phyloP scores from a whole-genome alignment of 73 alveolate genomes.

The Paramecium pentaurelia region DNA sequence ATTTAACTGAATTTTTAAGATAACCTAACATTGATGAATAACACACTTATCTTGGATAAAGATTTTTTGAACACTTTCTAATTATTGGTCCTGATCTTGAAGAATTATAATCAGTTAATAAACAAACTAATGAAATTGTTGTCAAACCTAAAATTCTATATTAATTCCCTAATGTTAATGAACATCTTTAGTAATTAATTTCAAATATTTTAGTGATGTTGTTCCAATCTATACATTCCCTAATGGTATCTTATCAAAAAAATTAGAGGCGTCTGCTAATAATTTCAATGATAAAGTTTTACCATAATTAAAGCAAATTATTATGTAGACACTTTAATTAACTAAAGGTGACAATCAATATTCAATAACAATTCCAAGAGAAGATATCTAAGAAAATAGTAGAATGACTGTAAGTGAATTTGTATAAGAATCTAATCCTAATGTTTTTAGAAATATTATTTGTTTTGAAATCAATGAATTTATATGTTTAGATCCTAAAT shows the following conservation, averaged over 20 bases:
- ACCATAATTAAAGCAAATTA: background rate
- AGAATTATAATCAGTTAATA: background rate
- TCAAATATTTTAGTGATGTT: background rate
- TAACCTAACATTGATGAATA: background rate
- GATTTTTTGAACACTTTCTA: constrained; percentile 10
- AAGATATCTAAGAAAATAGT: background rate
- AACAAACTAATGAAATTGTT: background rate
- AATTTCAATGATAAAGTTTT: background rate
- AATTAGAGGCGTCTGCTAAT: background rate
- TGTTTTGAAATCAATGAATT: constrained; percentile 19
- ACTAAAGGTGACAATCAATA: background rate
- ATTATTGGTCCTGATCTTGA: constrained; percentile 8
- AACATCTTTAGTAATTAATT: background rate
- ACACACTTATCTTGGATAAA: background rate
- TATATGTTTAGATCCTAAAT: background rate
- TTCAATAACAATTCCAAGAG: background rate
- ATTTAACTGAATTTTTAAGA: background rate
- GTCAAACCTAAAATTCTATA: constrained; percentile 4
- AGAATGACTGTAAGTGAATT: background rate
- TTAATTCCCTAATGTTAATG: background rate
- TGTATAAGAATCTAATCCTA: background rate
- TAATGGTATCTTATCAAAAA: background rate
- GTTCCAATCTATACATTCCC: background rate
- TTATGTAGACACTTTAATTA: background rate
- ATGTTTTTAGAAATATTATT: background rate